Percentiles rank a stretch among this genome's conserved stretches.
phyloP scores from a whole-genome alignment of 83 land plant species.

The Picea abies region DNA sequence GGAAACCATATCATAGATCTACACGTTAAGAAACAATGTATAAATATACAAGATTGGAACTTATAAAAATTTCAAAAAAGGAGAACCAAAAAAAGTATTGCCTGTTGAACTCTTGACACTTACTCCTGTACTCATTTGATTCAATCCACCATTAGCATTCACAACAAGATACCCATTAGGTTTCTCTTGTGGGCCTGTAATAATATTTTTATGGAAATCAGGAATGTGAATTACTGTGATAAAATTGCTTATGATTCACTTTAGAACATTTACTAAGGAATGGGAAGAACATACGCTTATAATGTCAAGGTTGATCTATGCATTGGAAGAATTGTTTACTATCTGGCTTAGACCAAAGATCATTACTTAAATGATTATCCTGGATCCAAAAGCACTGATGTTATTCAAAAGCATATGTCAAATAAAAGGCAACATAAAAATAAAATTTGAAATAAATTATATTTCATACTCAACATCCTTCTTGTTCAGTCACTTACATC shows the following conservation, averaged over 20 bases:
- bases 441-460: background rate
- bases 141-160: constrained; percentile 30
- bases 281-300: constrained; percentile 3
- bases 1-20: constrained; percentile 60
- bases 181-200: constrained; percentile 5
- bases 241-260: background rate
- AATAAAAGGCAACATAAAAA: too few relatives aligned
- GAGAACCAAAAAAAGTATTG: constrained; percentile 3
- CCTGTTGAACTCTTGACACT: background rate
- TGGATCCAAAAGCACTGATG: constrained; percentile 1
- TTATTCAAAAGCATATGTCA: background rate
- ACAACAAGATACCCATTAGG: constrained; percentile 27
- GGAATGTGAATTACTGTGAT: background rate
- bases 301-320: constrained; percentile 4
- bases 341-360: constrained; percentile 19
- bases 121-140: constrained; percentile 32
- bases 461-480: background rate
- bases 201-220: background rate
- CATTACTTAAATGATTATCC: background rate
- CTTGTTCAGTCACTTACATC: constrained; percentile 13
- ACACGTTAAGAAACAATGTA: background rate
- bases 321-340: constrained; percentile 10
- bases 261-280: background rate
- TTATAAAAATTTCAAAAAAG: background rate
- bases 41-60: background rate